Evolutionary conservation across 495 filamentous ascomycete species (phyloP), one percentile per base, ranked within the genome.

Genomic region (Talaromyces nanjingensis): DNA sequence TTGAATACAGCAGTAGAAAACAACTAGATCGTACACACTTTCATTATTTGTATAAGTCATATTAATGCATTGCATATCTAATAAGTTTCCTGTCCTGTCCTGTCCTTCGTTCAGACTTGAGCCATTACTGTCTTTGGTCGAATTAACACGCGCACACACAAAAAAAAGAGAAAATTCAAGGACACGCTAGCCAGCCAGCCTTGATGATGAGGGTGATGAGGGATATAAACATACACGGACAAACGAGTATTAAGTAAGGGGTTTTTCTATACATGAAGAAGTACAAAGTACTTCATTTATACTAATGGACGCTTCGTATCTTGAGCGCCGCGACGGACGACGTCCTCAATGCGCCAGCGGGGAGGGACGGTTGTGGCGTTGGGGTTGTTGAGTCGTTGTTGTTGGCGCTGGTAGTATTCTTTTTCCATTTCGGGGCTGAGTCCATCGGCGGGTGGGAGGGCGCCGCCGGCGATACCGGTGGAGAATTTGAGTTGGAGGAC

Each of bases 401-500:
- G 65, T 59, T 77, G 74, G 59, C 71, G 72, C 42, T 72, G 75
- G 71, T 55, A 55, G 22, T 84, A 85, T 64, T 84, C 81, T 73
- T 86, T 82, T 76, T 94, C 89, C 67, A 87, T 86, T 58, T 91
- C 87, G 4, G 82, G 82, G 2, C 82, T 81, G 67, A 88, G 79
- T 6, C 87, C 90, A 25, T 89, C 88, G 11, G 84, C 83, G 25
- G 89, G 75, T 11, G 92, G 88, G 61, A 89, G 79, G 12, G 88
- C 86, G 58, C 94, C 94, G 63, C 94, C 94, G 6, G 94, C 92
- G 65, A 97, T 83, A 64, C 94, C 94, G 18, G 90, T 96, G 2
- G 92, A 96, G 78, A 96, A 97, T 76, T 98, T 98, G 69, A 98
- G 79, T 71, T 98, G 93, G 24, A 98, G 79, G 45, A 94, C 84